Base-by-base conservation (phyloP, 139 green algal genomes). In the Coelastrella sp. region DNA sequence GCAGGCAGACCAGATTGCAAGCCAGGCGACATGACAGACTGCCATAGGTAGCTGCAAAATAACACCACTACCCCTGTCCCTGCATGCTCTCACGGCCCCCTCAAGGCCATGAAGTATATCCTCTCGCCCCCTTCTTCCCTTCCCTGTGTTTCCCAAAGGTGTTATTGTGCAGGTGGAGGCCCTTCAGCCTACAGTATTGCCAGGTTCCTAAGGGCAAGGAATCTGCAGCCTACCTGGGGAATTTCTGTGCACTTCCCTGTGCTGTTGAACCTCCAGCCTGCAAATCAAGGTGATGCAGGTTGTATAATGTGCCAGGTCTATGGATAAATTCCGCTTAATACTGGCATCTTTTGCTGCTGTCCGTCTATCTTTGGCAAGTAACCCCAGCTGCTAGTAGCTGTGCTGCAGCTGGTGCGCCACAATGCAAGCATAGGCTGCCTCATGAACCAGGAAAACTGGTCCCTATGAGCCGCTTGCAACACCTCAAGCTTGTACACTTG, bases 251-350 rank as follows among this genome's bases (percentile, higher is more conserved):
- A 94, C 22, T 57, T 57, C 24, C 92, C 92, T 4, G n/a, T 17
- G 49, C 66, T 82, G 83, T 92, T 61, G 27, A 94, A 94, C 74
- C 89, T 70, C 92, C 92, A 94, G 22, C 92, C 88, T 78, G 74
- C 74, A 80, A 20, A 22, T 59, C 70, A 78, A 25, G 1, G 8
- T 25, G 17, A 11, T 25, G 70, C 15, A 78, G 12, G 70, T 78
- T 24, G 70, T 35, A 24, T 35, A 12, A 78, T 72, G 63, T 72
- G 63, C 15, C 12, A 14, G 12, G 63, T 17, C 15, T 72, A 72
- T 72, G 63, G 63, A 14, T 4, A 72, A 72, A 72, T 22, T 17
- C 63, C 63, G 5, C 63, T 49, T 49, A 49, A 49, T 49, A 49
- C 1, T 49, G 35, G 35, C 35, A 49, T 49, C 35, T 49, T 49